These are phyloP conservation scores for Populus trichocarpa DNA, from an alignment of 441 rosid species.

Conservation along the genomic window DNA sequence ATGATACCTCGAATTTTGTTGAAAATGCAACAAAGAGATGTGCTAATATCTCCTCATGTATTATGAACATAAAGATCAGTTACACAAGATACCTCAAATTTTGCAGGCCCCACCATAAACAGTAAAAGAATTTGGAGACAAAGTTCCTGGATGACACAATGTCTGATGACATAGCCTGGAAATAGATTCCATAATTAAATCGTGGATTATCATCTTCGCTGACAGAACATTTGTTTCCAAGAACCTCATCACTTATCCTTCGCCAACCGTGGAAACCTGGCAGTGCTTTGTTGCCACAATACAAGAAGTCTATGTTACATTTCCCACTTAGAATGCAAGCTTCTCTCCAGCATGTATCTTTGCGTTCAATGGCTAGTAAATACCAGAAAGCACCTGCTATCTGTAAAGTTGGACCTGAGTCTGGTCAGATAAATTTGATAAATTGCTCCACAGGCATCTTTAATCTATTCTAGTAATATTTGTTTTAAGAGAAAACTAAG, in stretches of 20 bases:
- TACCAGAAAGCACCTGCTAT: slow-evolving; percentile 86
- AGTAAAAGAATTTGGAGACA: slow-evolving; percentile 64
- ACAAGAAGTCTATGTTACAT: slow-evolving; percentile 49
- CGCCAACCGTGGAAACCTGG: slow-evolving; percentile 47
- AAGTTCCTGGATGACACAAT: slow-evolving; percentile 51
- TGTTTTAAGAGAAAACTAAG: not conserved
- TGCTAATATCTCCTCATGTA: not conserved
- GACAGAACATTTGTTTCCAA: slow-evolving; percentile 35
- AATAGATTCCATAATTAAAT: slow-evolving; percentile 71
- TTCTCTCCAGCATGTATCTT: slow-evolving; percentile 62
- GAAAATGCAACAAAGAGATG: not conserved
- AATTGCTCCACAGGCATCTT: not conserved
- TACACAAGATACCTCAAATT: slow-evolving; percentile 60
- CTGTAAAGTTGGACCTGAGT: slow-evolving; percentile 33
- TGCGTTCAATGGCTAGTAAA: slow-evolving; percentile 73
- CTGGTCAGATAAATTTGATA: not conserved
- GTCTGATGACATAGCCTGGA: slow-evolving; percentile 66
- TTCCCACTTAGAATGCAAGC: slow-evolving; percentile 46
- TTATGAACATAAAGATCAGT: not conserved
- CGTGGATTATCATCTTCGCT: slow-evolving; percentile 25
- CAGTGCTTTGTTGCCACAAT: slow-evolving; percentile 58
- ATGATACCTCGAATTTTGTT: not conserved
- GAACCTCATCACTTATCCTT: slow-evolving; percentile 36
- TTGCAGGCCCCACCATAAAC: slow-evolving; percentile 22
- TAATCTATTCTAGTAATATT: not conserved